These are phyloP conservation scores for Vinca major DNA, from an alignment of 305 asterid species.

Conservation along the genomic window DNA sequence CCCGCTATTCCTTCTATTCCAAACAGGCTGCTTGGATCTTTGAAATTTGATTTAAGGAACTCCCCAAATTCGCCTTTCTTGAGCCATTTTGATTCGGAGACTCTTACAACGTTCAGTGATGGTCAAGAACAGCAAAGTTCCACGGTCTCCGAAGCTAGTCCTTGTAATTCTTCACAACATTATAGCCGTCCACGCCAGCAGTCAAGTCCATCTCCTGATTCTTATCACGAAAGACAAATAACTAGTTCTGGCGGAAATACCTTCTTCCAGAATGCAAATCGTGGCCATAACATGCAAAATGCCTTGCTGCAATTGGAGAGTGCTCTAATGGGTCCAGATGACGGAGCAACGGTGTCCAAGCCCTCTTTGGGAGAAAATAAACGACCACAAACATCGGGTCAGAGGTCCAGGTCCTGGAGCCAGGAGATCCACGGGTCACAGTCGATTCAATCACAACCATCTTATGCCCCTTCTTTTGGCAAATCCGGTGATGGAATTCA, in stretches of 20 bases:
- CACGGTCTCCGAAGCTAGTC: slow-evolving; percentile 36
- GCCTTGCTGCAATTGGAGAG: slow-evolving; percentile 51
- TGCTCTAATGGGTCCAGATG: slow-evolving; percentile 58
- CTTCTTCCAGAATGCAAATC: slow-evolving; percentile 24
- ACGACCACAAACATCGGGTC: slow-evolving; percentile 30
- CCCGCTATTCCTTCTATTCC: slow-evolving; percentile 34
- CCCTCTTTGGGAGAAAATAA: slow-evolving; percentile 30
- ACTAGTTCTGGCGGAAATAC: slow-evolving; percentile 23
- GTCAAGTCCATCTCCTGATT: slow-evolving; percentile 25
- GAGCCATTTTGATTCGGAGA: slow-evolving; percentile 35
- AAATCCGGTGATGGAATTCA: slow-evolving; percentile 22
- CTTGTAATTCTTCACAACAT: slow-evolving; percentile 38
- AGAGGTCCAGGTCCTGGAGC: slow-evolving; percentile 33
- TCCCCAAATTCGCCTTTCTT: slow-evolving; percentile 63
- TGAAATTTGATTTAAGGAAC: slow-evolving; percentile 43
- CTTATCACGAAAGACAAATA: slow-evolving; percentile 24
- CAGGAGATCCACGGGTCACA: slow-evolving; percentile 32
- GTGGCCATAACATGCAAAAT: slow-evolving; percentile 30
- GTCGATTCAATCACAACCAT: slow-evolving; percentile 5
- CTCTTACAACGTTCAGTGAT: slow-evolving; percentile 30
- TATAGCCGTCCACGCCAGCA: slow-evolving; percentile 27
- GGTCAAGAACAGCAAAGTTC: slow-evolving; percentile 41
- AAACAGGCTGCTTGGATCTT: slow-evolving; percentile 27
- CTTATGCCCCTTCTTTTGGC: slow-evolving; percentile 21
- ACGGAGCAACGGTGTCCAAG: slow-evolving; percentile 20